Percentiles rank a stretch among this genome's conserved stretches.
These are phyloP conservation scores for Pleodorina starrii DNA, from an alignment of 139 green algal species.

Conservation along the genomic window DNA sequence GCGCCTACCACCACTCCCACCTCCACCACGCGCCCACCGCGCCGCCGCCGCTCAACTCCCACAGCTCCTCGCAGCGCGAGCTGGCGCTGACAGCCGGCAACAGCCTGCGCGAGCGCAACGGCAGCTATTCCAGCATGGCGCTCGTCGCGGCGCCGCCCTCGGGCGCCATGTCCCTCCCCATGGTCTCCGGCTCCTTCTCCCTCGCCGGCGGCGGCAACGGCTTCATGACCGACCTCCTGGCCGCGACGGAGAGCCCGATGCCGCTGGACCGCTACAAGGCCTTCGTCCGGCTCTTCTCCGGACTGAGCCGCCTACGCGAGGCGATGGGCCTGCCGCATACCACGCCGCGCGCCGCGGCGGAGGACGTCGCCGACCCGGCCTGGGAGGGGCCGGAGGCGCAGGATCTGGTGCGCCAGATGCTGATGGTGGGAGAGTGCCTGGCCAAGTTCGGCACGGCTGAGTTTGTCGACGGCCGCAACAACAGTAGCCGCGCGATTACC, in stretches of 20 bases:
- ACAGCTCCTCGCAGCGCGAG: neutral
- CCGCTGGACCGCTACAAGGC: slow-evolving; percentile 50
- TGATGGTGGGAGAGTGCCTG: slow-evolving; percentile 55
- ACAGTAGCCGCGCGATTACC: slow-evolving; percentile 59
- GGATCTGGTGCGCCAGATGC: slow-evolving; percentile 27
- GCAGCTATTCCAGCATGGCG: slow-evolving; percentile 6
- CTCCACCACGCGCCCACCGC: neutral
- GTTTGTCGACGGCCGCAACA: slow-evolving; percentile 48
- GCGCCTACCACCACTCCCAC: neutral
- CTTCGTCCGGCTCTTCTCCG: slow-evolving; percentile 27
- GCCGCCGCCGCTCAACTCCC: slow-evolving; percentile 4
- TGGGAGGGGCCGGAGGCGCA: slow-evolving; percentile 20
- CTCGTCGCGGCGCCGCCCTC: neutral
- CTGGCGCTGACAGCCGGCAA: neutral
- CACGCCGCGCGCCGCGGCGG: neutral
- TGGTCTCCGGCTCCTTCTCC: neutral
- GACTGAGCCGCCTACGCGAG: neutral
- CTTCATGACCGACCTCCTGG: slow-evolving; percentile 27
- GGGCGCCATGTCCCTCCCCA: neutral
- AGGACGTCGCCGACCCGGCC: neutral
- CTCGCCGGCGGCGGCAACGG: slow-evolving; percentile 1
- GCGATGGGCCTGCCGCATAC: neutral
- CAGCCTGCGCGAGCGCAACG: slow-evolving; percentile 14
- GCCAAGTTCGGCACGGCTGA: slow-evolving; percentile 54
- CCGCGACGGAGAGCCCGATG: slow-evolving; percentile 38